phyloP scores from a whole-genome alignment of 805 yeast species.

The Monosporozyma aquatica region DNA sequence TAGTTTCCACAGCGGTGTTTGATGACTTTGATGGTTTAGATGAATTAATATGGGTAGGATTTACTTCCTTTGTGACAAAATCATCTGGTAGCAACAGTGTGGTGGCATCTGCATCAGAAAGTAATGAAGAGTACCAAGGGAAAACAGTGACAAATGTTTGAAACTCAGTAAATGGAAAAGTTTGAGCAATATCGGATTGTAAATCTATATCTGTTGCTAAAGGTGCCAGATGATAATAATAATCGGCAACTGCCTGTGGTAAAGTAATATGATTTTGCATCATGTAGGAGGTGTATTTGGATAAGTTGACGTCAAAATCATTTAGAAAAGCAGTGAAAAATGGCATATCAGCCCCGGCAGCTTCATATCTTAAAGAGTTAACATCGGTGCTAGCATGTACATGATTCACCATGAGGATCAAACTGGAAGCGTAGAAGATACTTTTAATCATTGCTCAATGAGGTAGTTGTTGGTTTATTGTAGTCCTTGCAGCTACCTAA shows the following conservation, averaged over 20 bases:
- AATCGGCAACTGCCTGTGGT: constrained; percentile 31
- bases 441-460: no score
- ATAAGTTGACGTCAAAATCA: constrained; percentile 26
- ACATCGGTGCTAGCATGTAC: not conserved
- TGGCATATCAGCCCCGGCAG: constrained; percentile 27
- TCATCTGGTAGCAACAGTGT: constrained; percentile 23
- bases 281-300: constrained; percentile 32
- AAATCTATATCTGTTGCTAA: constrained; percentile 22
- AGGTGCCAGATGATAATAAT: constrained; percentile 26
- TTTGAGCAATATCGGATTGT: constrained; percentile 19
- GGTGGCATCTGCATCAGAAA: constrained; percentile 14
- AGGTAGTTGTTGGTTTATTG: no score
- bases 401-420: not conserved
- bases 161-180: constrained; percentile 33
- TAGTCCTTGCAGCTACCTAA: no score
- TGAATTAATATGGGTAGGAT: no score
- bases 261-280: constrained; percentile 21
- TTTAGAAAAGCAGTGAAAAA: constrained; percentile 28
- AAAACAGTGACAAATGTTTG: constrained; percentile 29
- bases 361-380: constrained; percentile 14
- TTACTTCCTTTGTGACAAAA: constrained; percentile 10
- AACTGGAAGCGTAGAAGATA: no score
- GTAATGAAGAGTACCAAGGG: constrained; percentile 26
- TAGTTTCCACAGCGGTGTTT: no score
- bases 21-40: no score